Conservation (phyloP, 805 yeast species). For the Metschnikowia colocasiae region DNA sequence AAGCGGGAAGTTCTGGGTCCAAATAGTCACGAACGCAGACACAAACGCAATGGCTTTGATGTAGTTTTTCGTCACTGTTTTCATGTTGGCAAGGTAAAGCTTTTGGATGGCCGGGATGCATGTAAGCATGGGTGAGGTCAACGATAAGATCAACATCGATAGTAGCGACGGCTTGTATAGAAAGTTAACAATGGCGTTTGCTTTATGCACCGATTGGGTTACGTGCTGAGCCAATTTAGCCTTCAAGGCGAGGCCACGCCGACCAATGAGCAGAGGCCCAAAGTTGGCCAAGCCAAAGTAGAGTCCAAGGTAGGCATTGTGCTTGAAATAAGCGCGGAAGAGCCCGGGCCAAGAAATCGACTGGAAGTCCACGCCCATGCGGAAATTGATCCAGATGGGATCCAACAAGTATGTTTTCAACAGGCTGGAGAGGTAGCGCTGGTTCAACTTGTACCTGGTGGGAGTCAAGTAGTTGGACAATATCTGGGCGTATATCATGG, state of each 20-base stretch:
- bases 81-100: constrained; percentile 19
- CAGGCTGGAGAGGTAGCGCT: constrained; percentile 30
- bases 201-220: constrained; percentile 14
- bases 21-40: constrained; percentile 29
- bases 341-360: constrained; percentile 30
- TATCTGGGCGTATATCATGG: constrained; percentile 37
- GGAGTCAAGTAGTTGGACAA: constrained; percentile 41
- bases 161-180: constrained; percentile 36
- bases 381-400: constrained; percentile 41
- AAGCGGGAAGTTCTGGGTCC: constrained; percentile 17
- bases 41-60: constrained; percentile 33
- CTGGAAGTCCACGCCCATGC: constrained; percentile 25
- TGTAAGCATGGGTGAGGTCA: constrained; percentile 31
- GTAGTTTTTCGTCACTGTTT: constrained; percentile 31
- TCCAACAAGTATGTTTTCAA: constrained; percentile 32
- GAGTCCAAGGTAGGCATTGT: constrained; percentile 22
- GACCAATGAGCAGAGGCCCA: constrained; percentile 21
- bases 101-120: constrained; percentile 9
- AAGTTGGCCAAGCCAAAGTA: constrained; percentile 20
- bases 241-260: constrained; percentile 1
- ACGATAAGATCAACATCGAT: constrained; percentile 31
- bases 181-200: constrained; percentile 33
- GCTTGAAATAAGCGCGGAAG: constrained; percentile 23
- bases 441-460: constrained; percentile 33
- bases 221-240: background rate